Evolutionary conservation across 23 red algal species (phyloP).

Genomic region (Rhodosorus marinus): DNA sequence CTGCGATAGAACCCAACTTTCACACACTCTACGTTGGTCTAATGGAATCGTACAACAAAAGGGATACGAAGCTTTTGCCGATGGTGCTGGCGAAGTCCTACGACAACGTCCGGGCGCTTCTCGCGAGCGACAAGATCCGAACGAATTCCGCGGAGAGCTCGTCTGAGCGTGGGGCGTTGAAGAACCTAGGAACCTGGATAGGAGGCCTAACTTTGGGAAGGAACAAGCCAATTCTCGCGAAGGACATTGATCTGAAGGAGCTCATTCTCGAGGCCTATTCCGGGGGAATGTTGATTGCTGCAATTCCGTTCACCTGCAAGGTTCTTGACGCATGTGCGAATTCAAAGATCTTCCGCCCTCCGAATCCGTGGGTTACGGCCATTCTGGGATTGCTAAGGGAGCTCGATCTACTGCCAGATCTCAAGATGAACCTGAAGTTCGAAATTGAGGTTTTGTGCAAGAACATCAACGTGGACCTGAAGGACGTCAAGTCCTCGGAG

Average conservation of each 20-base stretch:
- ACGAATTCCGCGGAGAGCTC: conserved; percentile 8
- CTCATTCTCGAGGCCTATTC: conserved; percentile 61
- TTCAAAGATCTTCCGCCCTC: conserved; percentile 71
- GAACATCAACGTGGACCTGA: conserved; percentile 32
- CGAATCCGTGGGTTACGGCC: conserved; percentile 77
- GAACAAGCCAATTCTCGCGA: conserved; percentile 63
- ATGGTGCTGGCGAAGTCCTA: conserved; percentile 52
- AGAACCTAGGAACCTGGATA: conserved; percentile 94
- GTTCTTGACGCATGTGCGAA: conserved; percentile 38
- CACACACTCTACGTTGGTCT: conserved; percentile 63
- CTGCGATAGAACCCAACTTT: conserved; percentile 77
- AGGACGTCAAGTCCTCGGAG: conserved; percentile 31
- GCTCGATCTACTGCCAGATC: conserved; percentile 66
- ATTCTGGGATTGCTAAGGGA: conserved; percentile 77
- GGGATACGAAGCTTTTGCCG: conserved; percentile 20
- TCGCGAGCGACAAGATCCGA: conserved; percentile 42
- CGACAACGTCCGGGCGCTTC: conserved; percentile 56
- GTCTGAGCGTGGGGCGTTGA: conserved; percentile 54
- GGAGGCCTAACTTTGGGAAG: conserved; percentile 60
- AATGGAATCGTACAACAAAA: conserved; percentile 19
- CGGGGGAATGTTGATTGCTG: conserved; percentile 60
- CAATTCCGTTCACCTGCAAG: conserved; percentile 80
- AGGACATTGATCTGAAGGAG: conserved; percentile 76
- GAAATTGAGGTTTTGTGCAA: conserved; percentile 82
- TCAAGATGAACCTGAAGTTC: conserved; percentile 94